phyloP scores from a whole-genome alignment of 176 grass and related monocot species.

The Carex scoparia region DNA sequence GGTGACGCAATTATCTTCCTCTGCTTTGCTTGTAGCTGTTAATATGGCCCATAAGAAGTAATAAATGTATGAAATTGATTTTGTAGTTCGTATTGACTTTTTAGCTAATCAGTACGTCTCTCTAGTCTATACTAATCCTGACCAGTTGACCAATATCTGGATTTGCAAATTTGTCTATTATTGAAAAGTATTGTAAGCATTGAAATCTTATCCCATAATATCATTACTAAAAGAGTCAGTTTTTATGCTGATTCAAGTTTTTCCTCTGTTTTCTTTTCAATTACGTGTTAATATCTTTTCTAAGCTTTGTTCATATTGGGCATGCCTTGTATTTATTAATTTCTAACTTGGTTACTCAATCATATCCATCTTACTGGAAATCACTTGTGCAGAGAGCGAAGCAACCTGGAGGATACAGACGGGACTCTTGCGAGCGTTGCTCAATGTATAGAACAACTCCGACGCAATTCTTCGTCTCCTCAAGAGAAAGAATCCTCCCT shows the following conservation, averaged over 20 bases:
- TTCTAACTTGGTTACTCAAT: conserved; percentile 8
- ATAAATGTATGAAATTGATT: background rate
- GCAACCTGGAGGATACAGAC: conserved; percentile 66
- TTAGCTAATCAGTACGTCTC: background rate
- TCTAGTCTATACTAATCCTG: background rate
- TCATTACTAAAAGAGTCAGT: background rate
- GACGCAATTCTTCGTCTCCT: conserved; percentile 60
- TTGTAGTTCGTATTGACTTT: background rate
- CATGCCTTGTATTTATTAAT: background rate
- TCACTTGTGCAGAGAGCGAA: conserved; percentile 49
- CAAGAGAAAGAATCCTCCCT: conserved; percentile 84
- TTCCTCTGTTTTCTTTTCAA: background rate
- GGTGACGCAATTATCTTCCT: background rate
- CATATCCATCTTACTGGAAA: conserved; percentile 3
- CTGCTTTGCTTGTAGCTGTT: background rate
- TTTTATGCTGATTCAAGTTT: background rate
- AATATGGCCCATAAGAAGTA: background rate
- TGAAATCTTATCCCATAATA: background rate
- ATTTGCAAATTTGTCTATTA: background rate
- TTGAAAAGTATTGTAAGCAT: background rate
- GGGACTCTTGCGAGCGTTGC: conserved; percentile 87
- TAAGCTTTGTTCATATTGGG: background rate
- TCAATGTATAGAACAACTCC: conserved; percentile 84
- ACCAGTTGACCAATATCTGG: background rate
- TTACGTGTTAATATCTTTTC: background rate